These are phyloP conservation scores for Aspergillus floridensis DNA, from an alignment of 2,329 filamentous ascomycete species.

Conservation along the genomic window DNA sequence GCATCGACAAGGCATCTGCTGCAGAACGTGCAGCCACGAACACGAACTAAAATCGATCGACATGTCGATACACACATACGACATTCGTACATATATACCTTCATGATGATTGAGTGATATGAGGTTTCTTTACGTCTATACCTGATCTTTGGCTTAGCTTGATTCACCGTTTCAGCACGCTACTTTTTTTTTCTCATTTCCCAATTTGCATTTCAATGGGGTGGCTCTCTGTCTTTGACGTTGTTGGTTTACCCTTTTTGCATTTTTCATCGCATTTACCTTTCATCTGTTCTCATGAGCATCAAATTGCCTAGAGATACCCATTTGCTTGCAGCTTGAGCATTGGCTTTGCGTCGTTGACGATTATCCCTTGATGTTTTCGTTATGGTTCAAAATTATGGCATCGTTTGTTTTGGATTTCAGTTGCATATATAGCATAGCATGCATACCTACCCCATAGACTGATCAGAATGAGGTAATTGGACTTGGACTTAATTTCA, in stretches of 20 bases:
- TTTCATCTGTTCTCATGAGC: constrained; percentile 9
- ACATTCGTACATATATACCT: not conserved
- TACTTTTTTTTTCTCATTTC: not conserved
- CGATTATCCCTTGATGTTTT: not conserved
- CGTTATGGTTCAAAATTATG: not conserved
- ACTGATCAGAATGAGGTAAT: constrained; percentile 4
- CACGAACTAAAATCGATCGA: not conserved
- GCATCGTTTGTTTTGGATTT: not conserved
- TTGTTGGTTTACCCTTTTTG: not conserved
- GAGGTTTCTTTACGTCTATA: not conserved
- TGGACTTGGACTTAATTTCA: not conserved
- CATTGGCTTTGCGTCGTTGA: not conserved
- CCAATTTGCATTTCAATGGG: not conserved
- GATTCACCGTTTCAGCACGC: not conserved
- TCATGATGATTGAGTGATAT: not conserved
- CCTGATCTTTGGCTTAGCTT: not conserved
- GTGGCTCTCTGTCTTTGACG: not conserved
- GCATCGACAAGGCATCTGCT: constrained; percentile 8
- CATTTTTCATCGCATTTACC: not conserved
- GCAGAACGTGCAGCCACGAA: constrained; percentile 7
- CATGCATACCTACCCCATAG: not conserved
- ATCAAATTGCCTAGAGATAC: constrained; percentile 12
- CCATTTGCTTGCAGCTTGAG: constrained; percentile 7
- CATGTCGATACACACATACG: not conserved
- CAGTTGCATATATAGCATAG: constrained; percentile 7